phyloP scores from a whole-genome alignment of 352 stramenopile species.

The Pythium oligandrum region DNA sequence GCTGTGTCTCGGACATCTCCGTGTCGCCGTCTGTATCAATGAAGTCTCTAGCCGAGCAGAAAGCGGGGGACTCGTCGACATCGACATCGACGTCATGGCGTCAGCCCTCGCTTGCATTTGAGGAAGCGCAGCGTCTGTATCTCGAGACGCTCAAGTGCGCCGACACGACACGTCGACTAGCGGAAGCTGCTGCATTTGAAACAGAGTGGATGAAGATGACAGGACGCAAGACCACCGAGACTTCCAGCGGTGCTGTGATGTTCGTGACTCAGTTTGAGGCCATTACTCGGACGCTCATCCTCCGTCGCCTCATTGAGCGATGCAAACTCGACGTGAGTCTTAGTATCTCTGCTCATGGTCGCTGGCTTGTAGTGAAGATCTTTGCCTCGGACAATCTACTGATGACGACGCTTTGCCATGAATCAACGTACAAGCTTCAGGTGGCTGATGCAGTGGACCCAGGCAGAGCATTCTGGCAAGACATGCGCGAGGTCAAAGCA shows the following conservation, averaged over 20 bases:
- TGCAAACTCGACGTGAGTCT: slow-evolving; percentile 64
- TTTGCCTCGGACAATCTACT: slow-evolving; percentile 62
- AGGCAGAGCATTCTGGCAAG: slow-evolving; percentile 35
- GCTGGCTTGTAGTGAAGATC: slow-evolving; percentile 39
- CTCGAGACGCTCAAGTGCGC: slow-evolving; percentile 13
- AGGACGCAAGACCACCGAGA: not conserved
- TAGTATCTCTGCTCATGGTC: slow-evolving; percentile 42
- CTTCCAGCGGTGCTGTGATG: slow-evolving; percentile 9
- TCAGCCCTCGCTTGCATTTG: slow-evolving; percentile 13
- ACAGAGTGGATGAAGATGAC: slow-evolving; percentile 20
- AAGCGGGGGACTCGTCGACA: not conserved
- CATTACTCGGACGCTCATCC: slow-evolving; percentile 48
- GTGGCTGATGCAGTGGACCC: slow-evolving; percentile 58
- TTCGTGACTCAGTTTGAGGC: slow-evolving; percentile 50
- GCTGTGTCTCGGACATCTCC: no score
- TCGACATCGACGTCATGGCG: slow-evolving; percentile 3
- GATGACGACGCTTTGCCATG: slow-evolving; percentile 47
- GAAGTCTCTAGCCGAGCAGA: not conserved
- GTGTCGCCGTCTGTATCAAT: no score
- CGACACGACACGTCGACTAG: slow-evolving; percentile 7
- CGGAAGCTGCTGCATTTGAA: slow-evolving; percentile 19
- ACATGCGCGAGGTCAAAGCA: slow-evolving; percentile 35
- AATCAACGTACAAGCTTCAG: slow-evolving; percentile 39
- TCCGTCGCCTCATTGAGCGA: slow-evolving; percentile 35
- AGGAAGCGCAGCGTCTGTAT: slow-evolving; percentile 19